phyloP scores from a whole-genome alignment of 768 basidiomycete species.

The Trametes cingulata region DNA sequence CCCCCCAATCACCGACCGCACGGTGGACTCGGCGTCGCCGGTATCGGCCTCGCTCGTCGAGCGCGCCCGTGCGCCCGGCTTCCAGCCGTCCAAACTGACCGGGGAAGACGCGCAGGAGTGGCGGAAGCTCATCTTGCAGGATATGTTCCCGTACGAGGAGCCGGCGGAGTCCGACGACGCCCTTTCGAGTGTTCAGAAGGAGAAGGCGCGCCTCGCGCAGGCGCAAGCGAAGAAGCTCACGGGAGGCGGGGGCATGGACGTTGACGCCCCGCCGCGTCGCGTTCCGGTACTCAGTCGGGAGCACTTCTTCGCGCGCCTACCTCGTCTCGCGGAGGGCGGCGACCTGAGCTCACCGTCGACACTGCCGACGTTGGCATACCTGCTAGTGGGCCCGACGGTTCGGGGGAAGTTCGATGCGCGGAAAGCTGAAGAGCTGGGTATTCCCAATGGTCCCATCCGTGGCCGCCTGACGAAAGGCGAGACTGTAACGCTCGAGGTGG shows the following conservation, averaged over 20 bases:
- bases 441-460: conserved; percentile 62
- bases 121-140: conserved; percentile 49
- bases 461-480: conserved; percentile 64
- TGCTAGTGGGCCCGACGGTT: conserved; percentile 44
- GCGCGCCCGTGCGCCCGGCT: conserved; percentile 28
- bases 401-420: conserved; percentile 71
- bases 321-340: conserved; percentile 3
- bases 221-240: neutral
- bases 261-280: neutral
- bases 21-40: neutral
- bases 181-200: conserved; percentile 5
- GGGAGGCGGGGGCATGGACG: neutral
- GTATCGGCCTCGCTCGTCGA: conserved; percentile 22
- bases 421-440: conserved; percentile 62
- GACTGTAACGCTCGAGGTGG: conserved; percentile 54
- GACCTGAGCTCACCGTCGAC: neutral
- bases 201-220: conserved; percentile 6
- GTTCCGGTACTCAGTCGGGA: neutral
- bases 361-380: conserved; percentile 35
- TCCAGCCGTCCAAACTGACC: conserved; percentile 36
- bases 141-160: conserved; percentile 52
- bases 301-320: conserved; percentile 8
- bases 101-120: conserved; percentile 55
- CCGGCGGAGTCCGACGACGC: conserved; percentile 9
- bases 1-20: neutral